A percentile compares a stretch with the other conserved stretches of the same genome.
Conservation (phyloP, 257 asterid species). For the Primulina eburnea region DNA sequence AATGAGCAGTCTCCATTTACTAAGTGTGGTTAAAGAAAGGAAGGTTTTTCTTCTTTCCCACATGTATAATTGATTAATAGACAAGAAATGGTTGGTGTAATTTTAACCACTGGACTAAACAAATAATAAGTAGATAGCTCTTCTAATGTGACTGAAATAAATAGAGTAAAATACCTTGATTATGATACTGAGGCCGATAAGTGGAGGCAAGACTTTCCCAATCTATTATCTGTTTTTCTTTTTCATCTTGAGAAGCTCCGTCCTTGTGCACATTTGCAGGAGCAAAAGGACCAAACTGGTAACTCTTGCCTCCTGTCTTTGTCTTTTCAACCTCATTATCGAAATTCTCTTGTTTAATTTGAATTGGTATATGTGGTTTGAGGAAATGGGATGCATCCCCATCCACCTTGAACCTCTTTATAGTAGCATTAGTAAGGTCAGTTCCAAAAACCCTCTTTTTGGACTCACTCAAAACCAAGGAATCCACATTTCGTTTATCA, state of each 20-base stretch:
- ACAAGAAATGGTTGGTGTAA: not conserved
- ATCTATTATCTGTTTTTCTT: constrained; percentile 41
- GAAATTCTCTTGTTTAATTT: constrained; percentile 50
- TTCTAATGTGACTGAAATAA: not conserved
- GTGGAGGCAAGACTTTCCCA: constrained; percentile 74
- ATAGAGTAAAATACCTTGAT: constrained; percentile 59
- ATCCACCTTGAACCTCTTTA: constrained; percentile 59
- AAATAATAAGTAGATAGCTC: not conserved
- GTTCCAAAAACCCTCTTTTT: constrained; percentile 84
- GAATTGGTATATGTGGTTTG: constrained; percentile 35
- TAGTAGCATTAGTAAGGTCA: constrained; percentile 59
- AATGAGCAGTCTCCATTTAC: not conserved
- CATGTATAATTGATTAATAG: not conserved
- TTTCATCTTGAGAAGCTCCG: constrained; percentile 45
- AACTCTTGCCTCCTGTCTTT: constrained; percentile 39
- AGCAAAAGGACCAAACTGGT: constrained; percentile 94
- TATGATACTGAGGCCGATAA: constrained; percentile 82
- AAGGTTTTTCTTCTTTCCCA: constrained; percentile 1
- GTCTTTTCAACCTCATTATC: constrained; percentile 46
- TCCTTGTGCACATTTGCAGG: constrained; percentile 58
- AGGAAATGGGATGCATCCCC: constrained; percentile 25
- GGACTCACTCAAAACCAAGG: constrained; percentile 34
- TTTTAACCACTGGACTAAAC: not conserved
- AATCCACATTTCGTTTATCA: constrained; percentile 31
- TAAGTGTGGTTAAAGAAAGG: not conserved